Base-by-base conservation (phyloP, 306 rosid species). In the Boehmeria nivea region DNA sequence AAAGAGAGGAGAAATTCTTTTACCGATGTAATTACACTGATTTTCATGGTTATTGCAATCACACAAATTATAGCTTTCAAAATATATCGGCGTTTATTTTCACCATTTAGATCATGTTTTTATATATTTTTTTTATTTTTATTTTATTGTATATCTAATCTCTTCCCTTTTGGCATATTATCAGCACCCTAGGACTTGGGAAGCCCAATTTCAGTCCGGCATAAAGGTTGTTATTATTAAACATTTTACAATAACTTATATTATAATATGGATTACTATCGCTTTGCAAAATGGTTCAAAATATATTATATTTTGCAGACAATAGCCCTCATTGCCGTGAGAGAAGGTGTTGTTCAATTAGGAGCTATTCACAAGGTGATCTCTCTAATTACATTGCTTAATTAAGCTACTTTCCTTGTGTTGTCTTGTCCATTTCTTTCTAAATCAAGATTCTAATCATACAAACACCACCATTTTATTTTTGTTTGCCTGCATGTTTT, bases 111-210 rank as follows among this genome's bases (percentile, higher is more conserved):
- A n/a, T n/a, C n/a, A n/a, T n/a, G n/a, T n/a, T n/a, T n/a, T n/a
- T n/a, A n/a, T 57, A 38, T 8, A 57, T 42, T 43, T 47, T 10
- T 42, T 61, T 64, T 6, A 34, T 28, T 43, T 19, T 53, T 17
- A 33, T 54, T 17, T 34, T 18, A 51, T 44, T 59, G 24, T 47
- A 19, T 17, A 15, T 43, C 43, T 37, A 54, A 48, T 9, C 54
- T 46, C 46, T 43, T 12, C 25, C n/a, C 57, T 69, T 50, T 48
- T 45, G 47, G 45, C 12, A 13, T 27, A 65, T 69, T 72, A 69
- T 22, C 89, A 93, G 99, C 95, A 87, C 62, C 99, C 99, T 70
- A 71, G 99, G 71, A 93, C 99, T 44, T 93, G 99, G 99, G 99
- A 93, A 79, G 96, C 99, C 31, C 99, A 93, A 82, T 93, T 93